phyloP scores from a whole-genome alignment of 1,284 basidiomycete genomes.

The Sanguinoderma infundibulare region DNA sequence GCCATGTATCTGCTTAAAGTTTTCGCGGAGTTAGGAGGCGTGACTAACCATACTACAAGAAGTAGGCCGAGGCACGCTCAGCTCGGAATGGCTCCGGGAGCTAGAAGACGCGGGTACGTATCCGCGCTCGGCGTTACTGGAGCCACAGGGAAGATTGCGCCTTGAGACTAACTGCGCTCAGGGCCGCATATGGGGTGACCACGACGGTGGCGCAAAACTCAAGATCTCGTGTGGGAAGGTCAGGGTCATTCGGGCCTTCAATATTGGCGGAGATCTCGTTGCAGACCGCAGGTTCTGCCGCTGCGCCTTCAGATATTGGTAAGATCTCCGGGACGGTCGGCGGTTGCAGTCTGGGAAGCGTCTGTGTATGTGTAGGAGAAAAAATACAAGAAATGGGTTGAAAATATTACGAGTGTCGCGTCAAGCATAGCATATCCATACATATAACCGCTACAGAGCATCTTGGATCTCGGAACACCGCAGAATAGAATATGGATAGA shows the following conservation, averaged over 20 bases:
- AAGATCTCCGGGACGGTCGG: neutral
- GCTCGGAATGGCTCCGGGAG: neutral
- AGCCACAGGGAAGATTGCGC: neutral
- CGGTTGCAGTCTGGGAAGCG: neutral
- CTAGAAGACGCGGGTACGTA: too few relatives aligned
- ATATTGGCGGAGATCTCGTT: neutral
- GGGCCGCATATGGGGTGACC: too few relatives aligned
- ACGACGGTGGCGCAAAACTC: too few relatives aligned
- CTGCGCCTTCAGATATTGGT: neutral
- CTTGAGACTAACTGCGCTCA: neutral
- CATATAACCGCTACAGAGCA: neutral
- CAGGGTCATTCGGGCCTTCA: too few relatives aligned
- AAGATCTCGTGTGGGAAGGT: too few relatives aligned
- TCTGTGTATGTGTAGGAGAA: neutral
- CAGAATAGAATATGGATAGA: neutral
- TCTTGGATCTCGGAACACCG: constrained; percentile 4
- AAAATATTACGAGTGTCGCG: neutral
- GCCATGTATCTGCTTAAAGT: neutral
- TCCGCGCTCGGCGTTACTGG: too few relatives aligned
- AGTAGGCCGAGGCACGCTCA: neutral
- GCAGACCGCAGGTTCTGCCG: neutral
- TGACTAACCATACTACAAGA: neutral
- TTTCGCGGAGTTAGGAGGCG: neutral
- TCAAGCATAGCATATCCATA: neutral
- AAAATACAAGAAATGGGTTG: neutral